A percentile compares a stretch with the other conserved stretches of the same genome.
These are phyloP conservation scores for Rhizopogon rudus DNA, from an alignment of 768 basidiomycete species.

Conservation along the genomic window DNA sequence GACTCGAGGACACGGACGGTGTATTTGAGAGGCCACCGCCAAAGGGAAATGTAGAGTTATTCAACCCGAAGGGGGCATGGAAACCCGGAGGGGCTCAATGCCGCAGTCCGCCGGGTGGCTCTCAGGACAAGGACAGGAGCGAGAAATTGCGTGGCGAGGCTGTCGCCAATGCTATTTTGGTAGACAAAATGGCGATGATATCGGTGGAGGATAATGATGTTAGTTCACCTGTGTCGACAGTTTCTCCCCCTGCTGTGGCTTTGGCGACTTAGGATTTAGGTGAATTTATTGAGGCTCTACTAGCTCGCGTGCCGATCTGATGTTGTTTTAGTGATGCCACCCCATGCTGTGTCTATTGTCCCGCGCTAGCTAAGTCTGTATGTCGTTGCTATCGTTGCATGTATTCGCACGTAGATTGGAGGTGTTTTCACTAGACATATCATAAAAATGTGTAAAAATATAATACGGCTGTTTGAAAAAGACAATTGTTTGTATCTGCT, in stretches of 20 bases:
- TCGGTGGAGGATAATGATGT: constrained; percentile 27
- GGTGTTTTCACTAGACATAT: constrained; percentile 29
- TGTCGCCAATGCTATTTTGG: constrained; percentile 30
- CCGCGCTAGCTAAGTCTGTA: constrained; percentile 20
- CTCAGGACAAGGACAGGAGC: constrained; percentile 22
- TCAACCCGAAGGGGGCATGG: constrained; percentile 30
- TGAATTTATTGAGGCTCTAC: constrained; percentile 2
- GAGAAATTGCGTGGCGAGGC: constrained; percentile 32
- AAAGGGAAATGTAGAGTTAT: constrained; percentile 37
- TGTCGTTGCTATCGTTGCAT: constrained; percentile 22
- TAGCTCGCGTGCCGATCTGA: constrained; percentile 3
- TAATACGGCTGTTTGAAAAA: constrained; percentile 21
- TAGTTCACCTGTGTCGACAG: constrained; percentile 10
- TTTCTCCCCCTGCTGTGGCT: constrained; percentile 11
- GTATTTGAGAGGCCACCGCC: constrained; percentile 43
- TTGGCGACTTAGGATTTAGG: constrained; percentile 23
- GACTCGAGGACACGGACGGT: constrained; percentile 42
- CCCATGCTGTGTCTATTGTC: constrained; percentile 11
- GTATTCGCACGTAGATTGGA: constrained; percentile 13
- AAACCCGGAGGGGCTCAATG: constrained; percentile 11
- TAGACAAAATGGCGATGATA: constrained; percentile 32
- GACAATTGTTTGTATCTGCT: constrained; percentile 7
- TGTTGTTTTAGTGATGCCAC: constrained; percentile 5
- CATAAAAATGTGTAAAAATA: constrained; percentile 33
- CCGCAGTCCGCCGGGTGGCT: constrained; percentile 9